These are phyloP conservation scores for Fraxinus velutina DNA, from an alignment of 305 asterid genomes.

Conservation along the genomic window DNA sequence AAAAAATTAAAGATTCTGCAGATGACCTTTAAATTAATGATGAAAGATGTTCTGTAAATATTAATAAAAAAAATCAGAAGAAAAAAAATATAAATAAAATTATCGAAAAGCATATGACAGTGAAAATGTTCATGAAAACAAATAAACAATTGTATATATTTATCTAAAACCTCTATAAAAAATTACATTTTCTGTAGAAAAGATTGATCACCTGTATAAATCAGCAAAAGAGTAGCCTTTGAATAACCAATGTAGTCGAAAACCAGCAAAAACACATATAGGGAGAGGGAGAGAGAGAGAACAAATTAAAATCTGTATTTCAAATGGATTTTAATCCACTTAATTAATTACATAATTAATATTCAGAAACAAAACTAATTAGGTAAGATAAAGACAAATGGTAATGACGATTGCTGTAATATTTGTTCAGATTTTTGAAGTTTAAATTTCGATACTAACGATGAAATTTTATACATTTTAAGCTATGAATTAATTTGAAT, in stretches of 20 bases:
- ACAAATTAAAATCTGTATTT: background rate
- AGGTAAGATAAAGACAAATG: background rate
- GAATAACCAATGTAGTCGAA: background rate
- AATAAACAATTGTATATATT: too few relatives aligned
- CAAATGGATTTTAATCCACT: background rate
- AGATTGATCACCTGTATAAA: background rate
- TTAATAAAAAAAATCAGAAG: too few relatives aligned
- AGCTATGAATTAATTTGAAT: background rate
- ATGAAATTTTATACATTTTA: background rate
- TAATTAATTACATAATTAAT: too few relatives aligned
- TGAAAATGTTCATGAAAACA: background rate
- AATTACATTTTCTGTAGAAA: background rate
- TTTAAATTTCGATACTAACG: background rate
- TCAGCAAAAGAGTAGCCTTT: background rate
- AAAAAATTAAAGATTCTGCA: background rate
- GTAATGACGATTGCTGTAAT: background rate
- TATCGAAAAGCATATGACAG: background rate
- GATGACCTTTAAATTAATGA: background rate
- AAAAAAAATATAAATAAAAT: too few relatives aligned
- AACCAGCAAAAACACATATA: background rate
- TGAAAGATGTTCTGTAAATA: background rate
- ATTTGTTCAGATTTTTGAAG: background rate
- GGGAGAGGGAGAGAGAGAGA: too few relatives aligned
- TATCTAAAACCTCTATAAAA: background rate
- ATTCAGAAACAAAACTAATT: background rate